Evolutionary conservation across 805 yeast species (phyloP), one percentile per base, ranked within the genome.

Genomic region (Blastobotrys americana): DNA sequence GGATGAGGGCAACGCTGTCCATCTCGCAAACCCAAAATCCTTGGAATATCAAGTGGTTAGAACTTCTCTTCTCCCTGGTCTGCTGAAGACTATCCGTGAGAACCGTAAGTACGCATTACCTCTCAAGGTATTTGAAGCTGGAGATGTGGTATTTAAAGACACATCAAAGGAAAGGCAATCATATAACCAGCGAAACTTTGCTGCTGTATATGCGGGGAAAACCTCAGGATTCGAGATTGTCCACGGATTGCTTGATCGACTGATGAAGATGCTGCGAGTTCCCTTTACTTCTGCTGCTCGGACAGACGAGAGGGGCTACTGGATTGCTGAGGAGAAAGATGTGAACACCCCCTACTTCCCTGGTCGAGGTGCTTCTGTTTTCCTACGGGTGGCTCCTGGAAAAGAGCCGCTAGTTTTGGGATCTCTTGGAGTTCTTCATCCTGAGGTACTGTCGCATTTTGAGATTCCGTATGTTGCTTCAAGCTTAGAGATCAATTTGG

Each of bases 41-140:
- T 66, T 80, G 42, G 99, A 93, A 70, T 93, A 90, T 67, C 96
- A 93, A 72, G 98, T 93, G 49, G 97, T 93, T 21, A 84, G 98
- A 74, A 93, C 98, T 15, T 78, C 95, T 21, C 73, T 93, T 56
- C 71, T 90, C 47, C 97, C 98, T 39, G 99, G 99, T 55, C 75
- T 93, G 46, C 77, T 93, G 62, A 93, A 93, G 69, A 93, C 98
- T 20, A 81, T 93, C 54, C 82, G 85, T 63, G 98, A 94, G 71
- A 93, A 93, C 72, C 84, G 96, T 71, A 84, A 88, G 65, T 97
- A 94, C 66, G 74, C 95, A 2, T 74, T 93, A 60, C 99, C 99
- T 39, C 84, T 94, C 61, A 82, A 79, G 66, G 96, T 94, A 47
- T 93, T 93, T 55, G 99, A 93, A 72, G 72, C 85, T 54, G 97